Evolutionary conservation across 108 stramenopile species (phyloP), one percentile per base, ranked within the genome.

Genomic region (Fragilariopsis cylindrus): DNA sequence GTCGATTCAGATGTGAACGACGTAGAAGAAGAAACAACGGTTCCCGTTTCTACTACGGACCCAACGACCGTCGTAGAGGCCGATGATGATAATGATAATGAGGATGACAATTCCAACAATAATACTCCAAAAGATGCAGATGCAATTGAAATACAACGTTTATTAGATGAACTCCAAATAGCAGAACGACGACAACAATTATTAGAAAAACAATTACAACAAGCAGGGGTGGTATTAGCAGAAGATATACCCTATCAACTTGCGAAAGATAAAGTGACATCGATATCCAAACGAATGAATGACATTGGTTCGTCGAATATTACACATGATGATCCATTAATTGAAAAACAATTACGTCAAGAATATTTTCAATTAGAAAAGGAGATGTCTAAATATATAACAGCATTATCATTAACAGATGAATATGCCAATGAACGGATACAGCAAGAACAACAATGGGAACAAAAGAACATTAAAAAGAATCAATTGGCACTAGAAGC

Each of bases 191-290:
- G 57, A 9, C 77, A 71, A 57, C 48, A 73, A 5, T 49, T 54
- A 42, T 50, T 82, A 21, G 81, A 82, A 66, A 56, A 74, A 30
- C 74, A 75, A 50, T 42, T 82, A 2, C 69, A 48, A 7, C 47
- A 64, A 19, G 73, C 76, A 0, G 81, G 81, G 7, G 55, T 82
- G 12, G 60, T 54, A 13, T 60, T 72, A 48, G 65, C 81, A 4
- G 79, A 80, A n/a, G 75, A 79, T 12, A 73, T 78, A 7, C 71
- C 77, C 3, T 78, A 78, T 43, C 52, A 71, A 19, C 48, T 63
- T 18, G 77, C 77, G 19, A 78, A 78, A 54, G 54, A 55, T 19
- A 43, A 78, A 53, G 65, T 78, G 1, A 48, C 72, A 16, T 53
- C 48, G 0, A 72, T 78, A 7, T 30, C 65, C 21, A 42, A 45